These are phyloP conservation scores for Tephrocybe rancida DNA, from an alignment of 768 basidiomycete species.

Conservation along the genomic window DNA sequence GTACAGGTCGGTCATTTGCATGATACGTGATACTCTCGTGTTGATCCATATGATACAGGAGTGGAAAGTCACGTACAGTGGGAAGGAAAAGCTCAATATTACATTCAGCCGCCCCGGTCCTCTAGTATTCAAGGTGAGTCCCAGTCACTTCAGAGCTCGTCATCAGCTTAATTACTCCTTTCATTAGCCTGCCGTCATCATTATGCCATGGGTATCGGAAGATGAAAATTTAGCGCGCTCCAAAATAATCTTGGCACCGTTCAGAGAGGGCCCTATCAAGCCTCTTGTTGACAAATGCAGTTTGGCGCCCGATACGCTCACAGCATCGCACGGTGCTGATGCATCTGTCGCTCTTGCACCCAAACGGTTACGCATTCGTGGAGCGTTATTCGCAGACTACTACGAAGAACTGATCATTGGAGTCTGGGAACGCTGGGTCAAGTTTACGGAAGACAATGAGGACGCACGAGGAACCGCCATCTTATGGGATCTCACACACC, in stretches of 20 bases:
- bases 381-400: slow-evolving; percentile 20
- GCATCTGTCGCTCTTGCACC: slow-evolving; percentile 15
- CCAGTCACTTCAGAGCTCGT: not conserved
- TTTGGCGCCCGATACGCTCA: slow-evolving; percentile 11
- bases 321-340: slow-evolving; percentile 19
- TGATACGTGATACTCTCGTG: not conserved
- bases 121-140: slow-evolving; percentile 11
- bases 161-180: not conserved
- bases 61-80: slow-evolving; percentile 6
- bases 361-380: slow-evolving; percentile 14
- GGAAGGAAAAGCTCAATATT: slow-evolving; percentile 6
- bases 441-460: slow-evolving; percentile 20
- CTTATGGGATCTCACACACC: slow-evolving; percentile 18
- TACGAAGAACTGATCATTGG: slow-evolving; percentile 19
- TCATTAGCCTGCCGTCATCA: slow-evolving; percentile 14
- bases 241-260: slow-evolving; percentile 18
- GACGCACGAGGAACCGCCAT: slow-evolving; percentile 12
- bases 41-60: not conserved
- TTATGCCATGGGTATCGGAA: slow-evolving; percentile 21
- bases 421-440: slow-evolving; percentile 17
- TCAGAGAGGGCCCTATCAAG: slow-evolving; percentile 12
- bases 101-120: slow-evolving; percentile 9
- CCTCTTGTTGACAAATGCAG: slow-evolving; percentile 14
- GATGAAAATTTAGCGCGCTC: slow-evolving; percentile 5
- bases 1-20: slow-evolving; percentile 5